A percentile compares a stretch with the other conserved stretches of the same genome.
Conservation (phyloP, 2,329 filamentous ascomycete genomes). For the Aureobasidium sp. region DNA sequence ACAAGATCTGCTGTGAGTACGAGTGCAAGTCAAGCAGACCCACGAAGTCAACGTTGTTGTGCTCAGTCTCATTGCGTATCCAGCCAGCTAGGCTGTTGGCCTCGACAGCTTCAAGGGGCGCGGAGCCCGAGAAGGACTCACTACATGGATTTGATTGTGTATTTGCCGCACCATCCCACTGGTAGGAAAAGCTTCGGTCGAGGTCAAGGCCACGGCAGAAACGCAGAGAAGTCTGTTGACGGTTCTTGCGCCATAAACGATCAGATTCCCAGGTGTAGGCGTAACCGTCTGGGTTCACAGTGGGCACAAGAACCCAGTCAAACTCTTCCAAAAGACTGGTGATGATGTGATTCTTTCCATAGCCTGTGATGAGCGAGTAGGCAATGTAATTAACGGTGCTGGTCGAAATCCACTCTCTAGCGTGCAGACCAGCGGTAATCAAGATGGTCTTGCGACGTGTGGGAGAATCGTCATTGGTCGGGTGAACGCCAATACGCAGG, state of each 20-base stretch:
- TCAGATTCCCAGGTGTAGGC: constrained; percentile 90
- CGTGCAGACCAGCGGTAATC: constrained; percentile 80
- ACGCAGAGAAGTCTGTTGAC: constrained; percentile 71
- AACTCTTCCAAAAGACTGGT: constrained; percentile 75
- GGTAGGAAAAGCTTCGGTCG: constrained; percentile 77
- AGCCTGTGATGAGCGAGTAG: constrained; percentile 78
- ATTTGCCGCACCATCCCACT: constrained; percentile 63
- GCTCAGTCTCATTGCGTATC: constrained; percentile 69
- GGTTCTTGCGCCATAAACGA: constrained; percentile 89
- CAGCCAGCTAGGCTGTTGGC: constrained; percentile 68
- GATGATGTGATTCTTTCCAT: constrained; percentile 63
- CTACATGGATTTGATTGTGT: constrained; percentile 73
- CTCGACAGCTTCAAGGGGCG: constrained; percentile 78
- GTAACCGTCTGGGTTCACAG: constrained; percentile 88
- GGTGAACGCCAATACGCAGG: constrained; percentile 63
- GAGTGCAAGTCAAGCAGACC: constrained; percentile 86
- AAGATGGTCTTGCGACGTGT: constrained; percentile 65
- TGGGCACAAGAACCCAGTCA: constrained; percentile 82
- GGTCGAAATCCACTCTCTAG: constrained; percentile 92
- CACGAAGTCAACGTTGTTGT: constrained; percentile 68
- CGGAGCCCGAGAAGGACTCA: constrained; percentile 78
- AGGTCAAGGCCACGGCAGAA: constrained; percentile 87
- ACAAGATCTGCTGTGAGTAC: constrained; percentile 91
- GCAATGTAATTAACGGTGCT: constrained; percentile 87
- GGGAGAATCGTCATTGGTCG: constrained; percentile 43